Conservation (phyloP, 23 red algal species). For the Gracilaria caudata region DNA sequence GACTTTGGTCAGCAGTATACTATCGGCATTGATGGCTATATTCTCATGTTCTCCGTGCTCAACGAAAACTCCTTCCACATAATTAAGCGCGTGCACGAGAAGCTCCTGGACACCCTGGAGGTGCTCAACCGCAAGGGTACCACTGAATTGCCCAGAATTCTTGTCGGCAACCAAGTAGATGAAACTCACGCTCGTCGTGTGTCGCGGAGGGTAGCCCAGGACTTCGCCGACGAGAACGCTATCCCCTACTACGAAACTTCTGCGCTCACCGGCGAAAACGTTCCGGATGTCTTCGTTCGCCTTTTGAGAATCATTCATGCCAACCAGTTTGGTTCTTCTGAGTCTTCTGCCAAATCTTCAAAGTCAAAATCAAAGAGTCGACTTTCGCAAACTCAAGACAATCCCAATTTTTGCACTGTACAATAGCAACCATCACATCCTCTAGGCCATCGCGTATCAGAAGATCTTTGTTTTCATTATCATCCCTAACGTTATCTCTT, state of each 20-base stretch:
- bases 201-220: slow-evolving; percentile 25
- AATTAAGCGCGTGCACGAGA: slow-evolving; percentile 73
- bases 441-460: too few species aligned
- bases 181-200: slow-evolving; percentile 70
- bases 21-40: slow-evolving; percentile 90
- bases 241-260: slow-evolving; percentile 87
- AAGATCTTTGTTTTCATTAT: not conserved
- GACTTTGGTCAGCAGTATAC: slow-evolving; percentile 82
- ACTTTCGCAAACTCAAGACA: not conserved
- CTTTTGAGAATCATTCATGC: slow-evolving; percentile 79
- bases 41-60: slow-evolving; percentile 85
- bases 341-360: not conserved
- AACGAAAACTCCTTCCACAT: slow-evolving; percentile 79
- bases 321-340: not conserved
- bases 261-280: slow-evolving; percentile 75
- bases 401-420: slow-evolving; percentile 9
- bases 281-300: slow-evolving; percentile 63
- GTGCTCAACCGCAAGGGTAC: slow-evolving; percentile 44
- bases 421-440: not conserved
- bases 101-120: slow-evolving; percentile 77
- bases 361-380: not conserved
- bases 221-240: slow-evolving; percentile 56
- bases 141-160: slow-evolving; percentile 75
- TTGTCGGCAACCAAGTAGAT: slow-evolving; percentile 96
- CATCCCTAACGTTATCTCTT: not conserved